These are phyloP conservation scores for Chalaropsis thielavioides DNA, from an alignment of 2,329 filamentous ascomycete species.

Conservation along the genomic window DNA sequence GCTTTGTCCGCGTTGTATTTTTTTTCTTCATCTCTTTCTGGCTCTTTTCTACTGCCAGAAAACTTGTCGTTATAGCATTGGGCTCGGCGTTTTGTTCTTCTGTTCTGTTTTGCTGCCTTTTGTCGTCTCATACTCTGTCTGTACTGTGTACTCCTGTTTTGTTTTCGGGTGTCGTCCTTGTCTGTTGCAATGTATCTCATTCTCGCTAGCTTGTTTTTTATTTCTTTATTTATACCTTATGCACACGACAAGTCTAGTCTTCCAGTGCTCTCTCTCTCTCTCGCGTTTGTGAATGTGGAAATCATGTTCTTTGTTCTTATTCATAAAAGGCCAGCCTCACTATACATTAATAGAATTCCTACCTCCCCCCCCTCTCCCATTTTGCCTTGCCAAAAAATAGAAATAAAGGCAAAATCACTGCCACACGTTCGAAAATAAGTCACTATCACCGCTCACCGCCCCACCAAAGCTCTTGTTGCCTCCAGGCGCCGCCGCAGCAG, in stretches of 20 bases:
- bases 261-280: not conserved
- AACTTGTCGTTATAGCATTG: not conserved
- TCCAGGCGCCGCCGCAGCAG: slow-evolving; percentile 37
- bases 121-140: not conserved
- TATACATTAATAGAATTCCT: not conserved
- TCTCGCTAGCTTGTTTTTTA: not conserved
- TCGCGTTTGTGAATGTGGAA: not conserved
- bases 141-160: not conserved
- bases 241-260: not conserved
- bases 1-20: not conserved
- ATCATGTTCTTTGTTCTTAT: slow-evolving; percentile 6
- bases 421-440: slow-evolving; percentile 95
- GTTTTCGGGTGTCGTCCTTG: not conserved
- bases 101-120: not conserved
- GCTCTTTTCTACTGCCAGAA: not conserved
- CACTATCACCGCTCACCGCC: slow-evolving; percentile 42
- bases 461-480: slow-evolving; percentile 36
- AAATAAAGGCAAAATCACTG: slow-evolving; percentile 35
- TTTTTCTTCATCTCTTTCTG: not conserved
- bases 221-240: not conserved
- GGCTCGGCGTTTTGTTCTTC: slow-evolving; percentile 1
- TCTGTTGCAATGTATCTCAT: no score
- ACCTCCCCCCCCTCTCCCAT: not conserved
- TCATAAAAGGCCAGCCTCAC: slow-evolving; percentile 12
- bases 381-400: not conserved